Conservation (phyloP, 208 protist species). For the Crithidia expoeki region DNA sequence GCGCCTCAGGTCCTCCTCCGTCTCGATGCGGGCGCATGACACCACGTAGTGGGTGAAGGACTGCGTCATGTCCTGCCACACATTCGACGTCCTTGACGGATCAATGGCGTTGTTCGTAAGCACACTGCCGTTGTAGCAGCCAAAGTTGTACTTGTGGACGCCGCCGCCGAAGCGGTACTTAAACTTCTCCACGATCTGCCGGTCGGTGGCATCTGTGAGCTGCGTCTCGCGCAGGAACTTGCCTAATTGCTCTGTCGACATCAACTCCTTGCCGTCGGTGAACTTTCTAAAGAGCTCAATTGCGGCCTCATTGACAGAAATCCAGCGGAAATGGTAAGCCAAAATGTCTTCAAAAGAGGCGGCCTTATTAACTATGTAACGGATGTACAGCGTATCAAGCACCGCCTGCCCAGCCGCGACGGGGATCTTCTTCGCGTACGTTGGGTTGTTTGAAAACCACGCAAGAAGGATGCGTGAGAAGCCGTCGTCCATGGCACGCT, state of each 20-base stretch:
- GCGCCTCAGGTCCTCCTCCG: slow-evolving; percentile 64
- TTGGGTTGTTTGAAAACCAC: slow-evolving; percentile 73
- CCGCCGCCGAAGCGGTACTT: slow-evolving; percentile 87
- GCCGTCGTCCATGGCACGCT: slow-evolving; percentile 83
- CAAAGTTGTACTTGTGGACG: slow-evolving; percentile 90
- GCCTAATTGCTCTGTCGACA: slow-evolving; percentile 75
- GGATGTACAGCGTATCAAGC: slow-evolving; percentile 68
- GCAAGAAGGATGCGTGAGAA: slow-evolving; percentile 81
- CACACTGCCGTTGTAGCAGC: slow-evolving; percentile 74
- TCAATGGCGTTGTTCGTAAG: slow-evolving; percentile 87
- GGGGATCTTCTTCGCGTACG: slow-evolving; percentile 46
- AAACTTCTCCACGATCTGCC: slow-evolving; percentile 80
- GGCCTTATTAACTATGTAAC: slow-evolving; percentile 46
- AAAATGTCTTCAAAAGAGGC: slow-evolving; percentile 72
- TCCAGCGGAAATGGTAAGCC: slow-evolving; percentile 62
- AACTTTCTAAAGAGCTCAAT: slow-evolving; percentile 81
- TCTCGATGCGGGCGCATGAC: slow-evolving; percentile 63
- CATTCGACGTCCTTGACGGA: slow-evolving; percentile 70
- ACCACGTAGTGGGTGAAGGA: slow-evolving; percentile 83
- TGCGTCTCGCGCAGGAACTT: slow-evolving; percentile 83
- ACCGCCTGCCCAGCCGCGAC: slow-evolving; percentile 47
- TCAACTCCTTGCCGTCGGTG: slow-evolving; percentile 61
- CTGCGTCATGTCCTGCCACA: slow-evolving; percentile 93
- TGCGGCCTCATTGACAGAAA: slow-evolving; percentile 62
- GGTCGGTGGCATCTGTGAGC: slow-evolving; percentile 68